phyloP scores from a whole-genome alignment of 768 basidiomycete species.

The Tephrocybe sp. region DNA sequence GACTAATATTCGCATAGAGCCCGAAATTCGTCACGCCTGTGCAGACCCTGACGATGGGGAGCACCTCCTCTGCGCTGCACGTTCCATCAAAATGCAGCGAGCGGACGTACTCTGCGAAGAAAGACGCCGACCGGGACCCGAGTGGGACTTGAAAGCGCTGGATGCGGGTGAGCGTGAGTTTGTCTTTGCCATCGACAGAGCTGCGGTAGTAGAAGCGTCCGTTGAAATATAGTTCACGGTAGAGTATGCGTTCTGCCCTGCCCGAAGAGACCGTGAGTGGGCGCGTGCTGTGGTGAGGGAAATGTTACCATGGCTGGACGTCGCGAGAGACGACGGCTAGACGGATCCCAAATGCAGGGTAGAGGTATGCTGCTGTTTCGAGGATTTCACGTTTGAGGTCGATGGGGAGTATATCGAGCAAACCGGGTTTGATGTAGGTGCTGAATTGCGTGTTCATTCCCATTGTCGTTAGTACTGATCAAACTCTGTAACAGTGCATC shows the following conservation, averaged over 20 bases:
- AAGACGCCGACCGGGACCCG: slow-evolving; percentile 9
- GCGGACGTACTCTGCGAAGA: slow-evolving; percentile 14
- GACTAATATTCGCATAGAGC: too few species aligned
- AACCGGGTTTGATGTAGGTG: background rate
- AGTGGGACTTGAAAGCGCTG: too few species aligned
- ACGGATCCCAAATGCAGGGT: too few species aligned
- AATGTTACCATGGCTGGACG: slow-evolving; percentile 14
- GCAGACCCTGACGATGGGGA: too few species aligned
- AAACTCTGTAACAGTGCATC: too few species aligned
- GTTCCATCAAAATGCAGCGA: slow-evolving; percentile 12
- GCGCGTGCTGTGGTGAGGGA: background rate
- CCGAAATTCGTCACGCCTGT: too few species aligned
- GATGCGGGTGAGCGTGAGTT: too few species aligned
- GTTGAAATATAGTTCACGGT: background rate
- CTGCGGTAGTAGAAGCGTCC: too few species aligned
- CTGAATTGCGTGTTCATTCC: too few species aligned
- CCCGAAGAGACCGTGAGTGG: too few species aligned
- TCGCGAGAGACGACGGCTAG: slow-evolving; percentile 16
- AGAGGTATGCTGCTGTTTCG: slow-evolving; percentile 13
- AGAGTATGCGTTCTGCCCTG: background rate
- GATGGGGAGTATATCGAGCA: slow-evolving; percentile 10
- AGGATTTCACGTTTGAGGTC: slow-evolving; percentile 21
- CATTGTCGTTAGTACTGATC: too few species aligned
- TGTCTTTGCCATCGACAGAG: too few species aligned
- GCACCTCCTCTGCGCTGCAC: background rate